Base-by-base conservation (phyloP, 176 grass and related monocot species). In the Zoysia pacifica region DNA sequence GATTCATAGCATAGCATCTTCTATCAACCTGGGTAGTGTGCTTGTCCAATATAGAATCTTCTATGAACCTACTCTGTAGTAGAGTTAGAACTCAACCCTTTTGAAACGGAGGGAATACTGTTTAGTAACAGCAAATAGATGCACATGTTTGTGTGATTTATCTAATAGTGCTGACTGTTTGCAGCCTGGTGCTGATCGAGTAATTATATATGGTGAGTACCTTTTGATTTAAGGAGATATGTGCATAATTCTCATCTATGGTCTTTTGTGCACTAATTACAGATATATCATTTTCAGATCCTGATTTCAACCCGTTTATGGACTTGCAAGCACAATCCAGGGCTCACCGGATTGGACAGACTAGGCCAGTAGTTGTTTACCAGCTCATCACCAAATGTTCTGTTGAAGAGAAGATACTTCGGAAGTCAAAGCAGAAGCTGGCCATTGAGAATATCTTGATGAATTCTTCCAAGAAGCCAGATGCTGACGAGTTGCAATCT, bases 221-320 rank as follows among this genome's bases (percentile, higher is more conserved):
- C 82, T 75, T 73, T 75, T 62, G 18, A 16, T 46, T 61, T 54
- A 2, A 19, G 39, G 63, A 76, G 13, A 68, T 84, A 28, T 39
- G 11, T 79, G 12, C 6, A 4, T 4, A 20, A 62, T 45, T 62
- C 62, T 51, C 18, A 18, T 8, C 16, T 73, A 38, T 5, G 42
- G 13, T 60, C 44, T 38, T 46, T 18, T 78, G 19, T 16, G 12
- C 10, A 62, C 62, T 83, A 56, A 79, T 74, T 72, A 9, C 3
- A 41, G 1, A 6, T 67, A 46, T 46, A 9, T 0, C 41, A 48
- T 85, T 76, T 72, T 66, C 71, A 93, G 91, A 93, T 82, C 91
- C 91, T 12, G 91, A 93, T 39, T 93, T 93, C 88, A 93, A 91
- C 64, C 88, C 91, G 7, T 93, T 93, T 73, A 88, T 86, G 88